Base-by-base conservation (phyloP, 1,284 basidiomycete species). In the Leccinum pachyderme region DNA sequence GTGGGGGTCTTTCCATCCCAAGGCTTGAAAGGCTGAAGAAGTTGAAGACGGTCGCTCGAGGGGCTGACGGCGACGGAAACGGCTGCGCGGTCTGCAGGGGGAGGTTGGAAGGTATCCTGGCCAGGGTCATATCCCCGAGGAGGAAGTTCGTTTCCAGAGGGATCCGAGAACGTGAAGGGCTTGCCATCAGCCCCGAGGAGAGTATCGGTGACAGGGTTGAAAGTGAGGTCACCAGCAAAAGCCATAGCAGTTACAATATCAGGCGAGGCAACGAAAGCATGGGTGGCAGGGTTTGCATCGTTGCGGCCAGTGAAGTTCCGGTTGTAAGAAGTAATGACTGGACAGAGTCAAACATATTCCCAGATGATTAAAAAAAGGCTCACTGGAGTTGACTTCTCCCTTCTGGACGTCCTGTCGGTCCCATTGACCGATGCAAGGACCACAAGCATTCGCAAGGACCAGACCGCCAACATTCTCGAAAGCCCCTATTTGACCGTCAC, bases 231-330 rank as follows among this genome's bases (percentile, higher is more conserved):
- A 60, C 96, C 97, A 60, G 93, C 93, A 74, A 98, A 98, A 58
- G 91, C 87, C 83, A 99, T 89, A 62, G 97, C 96, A 64, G 97
- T 99, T 72, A 98, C 96, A 68, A 99, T 79, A 73, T 98, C 97
- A 54, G 97, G 96, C 55, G 95, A 98, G 53, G 97, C 92, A 70
- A 99, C 95, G 71, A 99, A 99, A 54, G 95, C 95, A 77, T 98
- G 96, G 49, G 97, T 99, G 61, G 94, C 95, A 35, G 95, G 95
- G 85, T 99, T 99, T 67, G 96, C 96, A 72, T 99, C 97, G 78
- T 99, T 99, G 75, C 96, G 94, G 60, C 95, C 96, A 65, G 96
- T 98, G 81, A 99, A 99, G 89, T 99, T 99, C 77, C 97, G 95
- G 88, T 99, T 99, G 87, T 99, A 99, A 27, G 95, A 98, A 52